A percentile compares a stretch with the other conserved stretches of the same genome.
Conservation (phyloP, 2,329 filamentous ascomycete genomes). For the Elsinoe ampelina region DNA sequence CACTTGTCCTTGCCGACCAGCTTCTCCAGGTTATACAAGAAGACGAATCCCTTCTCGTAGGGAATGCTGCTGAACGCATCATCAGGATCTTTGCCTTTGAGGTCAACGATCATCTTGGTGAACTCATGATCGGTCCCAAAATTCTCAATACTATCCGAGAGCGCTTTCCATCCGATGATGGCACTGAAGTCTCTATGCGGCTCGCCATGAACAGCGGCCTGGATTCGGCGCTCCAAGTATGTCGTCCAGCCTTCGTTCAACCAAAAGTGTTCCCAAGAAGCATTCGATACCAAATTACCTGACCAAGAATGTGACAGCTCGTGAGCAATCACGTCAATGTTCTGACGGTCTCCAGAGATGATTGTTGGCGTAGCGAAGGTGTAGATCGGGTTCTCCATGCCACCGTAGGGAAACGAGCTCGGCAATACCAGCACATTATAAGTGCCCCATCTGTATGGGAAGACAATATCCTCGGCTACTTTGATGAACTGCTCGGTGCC, state of each 20-base stretch:
- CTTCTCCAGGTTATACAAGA: slow-evolving; percentile 83
- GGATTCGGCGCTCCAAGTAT: slow-evolving; percentile 82
- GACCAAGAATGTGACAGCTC: slow-evolving; percentile 73
- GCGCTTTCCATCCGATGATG: slow-evolving; percentile 89
- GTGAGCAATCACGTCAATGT: slow-evolving; percentile 93
- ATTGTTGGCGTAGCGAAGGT: slow-evolving; percentile 94
- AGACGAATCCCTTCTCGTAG: slow-evolving; percentile 95
- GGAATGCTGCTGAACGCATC: slow-evolving; percentile 89
- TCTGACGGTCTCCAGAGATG: slow-evolving; percentile 73
- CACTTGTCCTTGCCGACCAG: slow-evolving; percentile 78
- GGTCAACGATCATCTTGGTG: slow-evolving; percentile 79
- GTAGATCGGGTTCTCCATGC: slow-evolving; percentile 70
- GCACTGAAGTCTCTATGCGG: slow-evolving; percentile 85
- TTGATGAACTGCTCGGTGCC: slow-evolving; percentile 91
- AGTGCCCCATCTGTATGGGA: slow-evolving; percentile 85
- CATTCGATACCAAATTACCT: slow-evolving; percentile 72
- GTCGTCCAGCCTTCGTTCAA: slow-evolving; percentile 81
- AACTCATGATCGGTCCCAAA: slow-evolving; percentile 82
- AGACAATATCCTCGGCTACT: slow-evolving; percentile 69
- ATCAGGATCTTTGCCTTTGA: slow-evolving; percentile 87
- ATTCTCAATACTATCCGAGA: slow-evolving; percentile 68
- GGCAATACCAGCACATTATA: slow-evolving; percentile 91
- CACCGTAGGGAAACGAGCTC: slow-evolving; percentile 81
- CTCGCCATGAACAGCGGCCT: slow-evolving; percentile 68
- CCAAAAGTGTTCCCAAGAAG: slow-evolving; percentile 71